Evolutionary conservation across 306 rosid species (phyloP).

Genomic region (Glycine latifolia): DNA sequence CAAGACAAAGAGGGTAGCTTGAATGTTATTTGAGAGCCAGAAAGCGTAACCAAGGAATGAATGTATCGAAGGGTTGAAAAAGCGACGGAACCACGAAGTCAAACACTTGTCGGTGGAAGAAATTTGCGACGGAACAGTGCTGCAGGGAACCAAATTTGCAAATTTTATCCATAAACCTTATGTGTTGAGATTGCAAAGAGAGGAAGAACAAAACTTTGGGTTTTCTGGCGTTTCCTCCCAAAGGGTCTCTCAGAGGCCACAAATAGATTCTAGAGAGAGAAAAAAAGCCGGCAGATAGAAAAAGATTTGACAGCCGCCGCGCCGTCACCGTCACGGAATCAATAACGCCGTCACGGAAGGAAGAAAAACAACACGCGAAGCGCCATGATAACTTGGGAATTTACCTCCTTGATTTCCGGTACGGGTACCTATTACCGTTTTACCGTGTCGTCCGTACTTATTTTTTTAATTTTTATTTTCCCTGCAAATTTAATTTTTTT

Average conservation of each 20-base stretch:
- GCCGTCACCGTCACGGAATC: slow-evolving; percentile 17
- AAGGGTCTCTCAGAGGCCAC: slow-evolving; percentile 44
- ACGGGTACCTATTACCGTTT: no score
- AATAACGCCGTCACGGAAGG: not conserved
- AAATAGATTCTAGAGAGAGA: slow-evolving; percentile 12
- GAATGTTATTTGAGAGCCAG: slow-evolving; percentile 42
- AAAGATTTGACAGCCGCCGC: slow-evolving; percentile 25
- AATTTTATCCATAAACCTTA: slow-evolving; percentile 60
- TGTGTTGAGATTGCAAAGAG: slow-evolving; percentile 30
- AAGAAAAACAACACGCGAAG: not conserved
- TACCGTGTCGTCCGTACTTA: no score
- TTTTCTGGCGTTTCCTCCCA: not conserved
- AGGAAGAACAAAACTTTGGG: slow-evolving; percentile 12
- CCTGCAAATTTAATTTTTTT: no score
- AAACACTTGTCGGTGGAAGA: slow-evolving; percentile 38
- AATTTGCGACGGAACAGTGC: slow-evolving; percentile 23
- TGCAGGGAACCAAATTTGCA: slow-evolving; percentile 49
- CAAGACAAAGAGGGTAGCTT: slow-evolving; percentile 22
- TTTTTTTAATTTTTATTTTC: no score
- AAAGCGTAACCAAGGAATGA: slow-evolving; percentile 53
- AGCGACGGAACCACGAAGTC: slow-evolving; percentile 36
- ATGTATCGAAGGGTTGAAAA: slow-evolving; percentile 51
- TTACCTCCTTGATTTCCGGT: no score
- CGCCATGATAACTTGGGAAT: no score
- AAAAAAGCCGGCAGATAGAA: not conserved